phyloP scores from a whole-genome alignment of 1,284 basidiomycete genomes.

The Melanopsichium pennsylvanicum region DNA sequence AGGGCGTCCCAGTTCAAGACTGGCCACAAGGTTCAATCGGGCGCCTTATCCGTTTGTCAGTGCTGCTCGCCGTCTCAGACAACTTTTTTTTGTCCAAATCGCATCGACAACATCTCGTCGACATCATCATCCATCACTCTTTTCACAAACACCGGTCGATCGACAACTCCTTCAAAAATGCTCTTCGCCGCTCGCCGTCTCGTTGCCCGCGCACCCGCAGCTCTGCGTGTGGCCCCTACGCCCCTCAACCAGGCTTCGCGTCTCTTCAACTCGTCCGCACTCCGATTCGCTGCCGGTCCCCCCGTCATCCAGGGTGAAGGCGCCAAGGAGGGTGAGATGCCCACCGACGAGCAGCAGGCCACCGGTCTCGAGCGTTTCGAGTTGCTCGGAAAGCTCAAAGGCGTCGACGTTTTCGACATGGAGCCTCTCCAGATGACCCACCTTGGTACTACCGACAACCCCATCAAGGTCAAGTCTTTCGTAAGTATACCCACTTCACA shows the following conservation, averaged over 20 bases:
- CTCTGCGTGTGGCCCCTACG: slow-evolving; percentile 42
- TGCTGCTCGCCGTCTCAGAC: slow-evolving; percentile 11
- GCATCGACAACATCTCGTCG: background rate
- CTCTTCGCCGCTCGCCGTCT: slow-evolving; percentile 46
- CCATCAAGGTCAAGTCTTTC: slow-evolving; percentile 84
- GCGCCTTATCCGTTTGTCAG: slow-evolving; percentile 11
- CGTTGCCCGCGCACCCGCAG: slow-evolving; percentile 42
- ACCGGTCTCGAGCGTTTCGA: slow-evolving; percentile 97
- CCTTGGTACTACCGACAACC: slow-evolving; percentile 85
- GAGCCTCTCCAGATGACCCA: slow-evolving; percentile 84
- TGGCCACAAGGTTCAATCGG: slow-evolving; percentile 3
- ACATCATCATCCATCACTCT: background rate
- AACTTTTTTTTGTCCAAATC: too few species aligned
- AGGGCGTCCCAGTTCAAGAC: slow-evolving; percentile 6
- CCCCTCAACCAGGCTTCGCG: slow-evolving; percentile 41
- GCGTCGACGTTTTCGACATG: slow-evolving; percentile 89
- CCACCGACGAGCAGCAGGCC: slow-evolving; percentile 86
- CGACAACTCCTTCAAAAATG: slow-evolving; percentile 38
- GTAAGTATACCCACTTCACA: slow-evolving; percentile 70
- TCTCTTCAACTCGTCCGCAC: slow-evolving; percentile 48
- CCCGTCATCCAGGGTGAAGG: slow-evolving; percentile 79
- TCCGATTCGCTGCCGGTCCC: slow-evolving; percentile 64
- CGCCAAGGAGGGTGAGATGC: slow-evolving; percentile 78
- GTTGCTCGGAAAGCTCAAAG: slow-evolving; percentile 85
- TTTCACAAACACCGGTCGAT: slow-evolving; percentile 4